Evolutionary conservation across 768 basidiomycete genomes (phyloP).

Genomic region (Psilocybe cubensis): DNA sequence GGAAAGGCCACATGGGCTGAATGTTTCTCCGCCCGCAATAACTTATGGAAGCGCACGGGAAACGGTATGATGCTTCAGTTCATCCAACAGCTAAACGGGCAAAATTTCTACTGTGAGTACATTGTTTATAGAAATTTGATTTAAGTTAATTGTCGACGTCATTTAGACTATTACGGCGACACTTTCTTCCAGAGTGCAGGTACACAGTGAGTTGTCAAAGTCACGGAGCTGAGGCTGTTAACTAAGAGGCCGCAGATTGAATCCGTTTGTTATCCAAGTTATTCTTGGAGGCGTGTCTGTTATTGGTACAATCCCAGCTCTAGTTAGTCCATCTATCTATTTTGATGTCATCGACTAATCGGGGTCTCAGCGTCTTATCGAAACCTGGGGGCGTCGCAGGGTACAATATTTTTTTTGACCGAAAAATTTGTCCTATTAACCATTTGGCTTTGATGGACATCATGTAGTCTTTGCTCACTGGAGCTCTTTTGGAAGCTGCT

Average conservation of each 20-base stretch:
- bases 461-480: constrained; percentile 63
- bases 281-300: constrained; percentile 80
- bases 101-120: constrained; percentile 78
- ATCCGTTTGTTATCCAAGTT: constrained; percentile 74
- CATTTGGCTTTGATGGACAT: not conserved
- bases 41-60: constrained; percentile 71
- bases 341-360: not conserved
- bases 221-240: not conserved
- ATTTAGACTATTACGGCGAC: constrained; percentile 74
- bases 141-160: not conserved
- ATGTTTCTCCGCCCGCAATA: constrained; percentile 72
- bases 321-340: constrained; percentile 35
- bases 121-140: not conserved
- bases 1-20: constrained; percentile 81
- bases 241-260: constrained; percentile 40
- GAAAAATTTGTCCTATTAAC: too few species aligned
- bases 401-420: constrained; percentile 32
- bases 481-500: constrained; percentile 59
- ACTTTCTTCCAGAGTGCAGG: constrained; percentile 81
- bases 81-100: constrained; percentile 80
- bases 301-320: constrained; percentile 69
- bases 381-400: constrained; percentile 73
- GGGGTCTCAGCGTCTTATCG: constrained; percentile 55
- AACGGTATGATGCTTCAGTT: constrained; percentile 88
- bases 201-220: constrained; percentile 46